These are phyloP conservation scores for Larix sibirica DNA, from an alignment of 83 land plant genomes.

Conservation along the genomic window DNA sequence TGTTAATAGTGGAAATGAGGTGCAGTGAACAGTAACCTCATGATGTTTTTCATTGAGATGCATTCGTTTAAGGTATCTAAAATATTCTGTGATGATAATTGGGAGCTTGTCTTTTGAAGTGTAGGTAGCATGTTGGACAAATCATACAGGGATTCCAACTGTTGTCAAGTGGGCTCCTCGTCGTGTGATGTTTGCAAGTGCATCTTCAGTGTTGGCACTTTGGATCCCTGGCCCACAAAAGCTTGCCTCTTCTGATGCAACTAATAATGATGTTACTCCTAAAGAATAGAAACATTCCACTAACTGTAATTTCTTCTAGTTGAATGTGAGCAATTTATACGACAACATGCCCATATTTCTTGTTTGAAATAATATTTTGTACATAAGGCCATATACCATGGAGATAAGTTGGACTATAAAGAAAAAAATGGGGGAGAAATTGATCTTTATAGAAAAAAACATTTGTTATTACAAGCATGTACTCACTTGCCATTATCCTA, in stretches of 20 bases:
- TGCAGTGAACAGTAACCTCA: conserved; percentile 18
- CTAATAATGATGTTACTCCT: no score
- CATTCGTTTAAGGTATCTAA: not conserved
- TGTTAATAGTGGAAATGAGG: conserved; percentile 74
- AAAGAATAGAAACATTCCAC: no score
- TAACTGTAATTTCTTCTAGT: no score
- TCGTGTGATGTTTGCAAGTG: conserved; percentile 95
- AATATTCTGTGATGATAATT: conserved; percentile 1
- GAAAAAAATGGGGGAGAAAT: no score
- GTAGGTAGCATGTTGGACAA: conserved; percentile 88
- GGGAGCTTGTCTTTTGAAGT: not conserved
- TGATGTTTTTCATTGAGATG: not conserved
- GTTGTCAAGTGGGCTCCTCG: conserved; percentile 98
- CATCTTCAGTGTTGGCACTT: conserved; percentile 78
- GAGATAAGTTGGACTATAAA: no score
- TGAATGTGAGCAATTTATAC: no score
- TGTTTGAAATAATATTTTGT: no score
- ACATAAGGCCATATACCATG: no score
- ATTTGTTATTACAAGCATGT: no score
- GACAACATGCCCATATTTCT: no score
- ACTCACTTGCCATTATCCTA: no score
- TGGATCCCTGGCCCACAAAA: conserved; percentile 83
- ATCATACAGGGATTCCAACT: conserved; percentile 72
- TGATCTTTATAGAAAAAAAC: no score
- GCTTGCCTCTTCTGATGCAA: conserved; percentile 1